Evolutionary conservation across 805 yeast genomes (phyloP), one percentile per base, ranked within the genome.

Genomic region (Debaryomyces tyrocola): DNA sequence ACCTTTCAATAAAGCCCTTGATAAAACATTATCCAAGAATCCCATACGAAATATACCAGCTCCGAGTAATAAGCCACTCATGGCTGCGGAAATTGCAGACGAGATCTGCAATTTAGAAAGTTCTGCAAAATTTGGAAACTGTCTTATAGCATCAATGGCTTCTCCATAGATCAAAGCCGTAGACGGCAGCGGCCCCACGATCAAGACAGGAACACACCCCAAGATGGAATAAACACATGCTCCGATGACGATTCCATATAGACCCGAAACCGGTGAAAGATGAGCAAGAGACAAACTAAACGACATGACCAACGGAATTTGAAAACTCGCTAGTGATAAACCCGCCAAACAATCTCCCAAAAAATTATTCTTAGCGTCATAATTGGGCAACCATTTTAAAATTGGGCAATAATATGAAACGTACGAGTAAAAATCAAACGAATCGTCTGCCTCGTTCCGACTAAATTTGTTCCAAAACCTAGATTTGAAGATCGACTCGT

Each of bases 101-200:
- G 85, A 77, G 2, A 85, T 62, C 52, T 83, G 84, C 33, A 78
- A 20, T 64, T 68, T 10, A 56, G 68, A 49, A 69, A 67, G 53
- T 70, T 82, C 18, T 69, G 74, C 20, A 75, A 55, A 39, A 75
- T 62, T n/a, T 75, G 79, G 48, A 12, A 53, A 50, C 34, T 59
- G 58, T 14, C 51, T 38, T 6, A 63, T 41, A 4, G 38, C 28
- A 43, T 84, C 86, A 8, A 88, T 80, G 0, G 85, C 82, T 55
- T 86, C 92, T 1, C 96, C 96, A 20, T 87, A 83, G 11, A 90
- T 82, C 55, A 91, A 71, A 0, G 95, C 87, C 7, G 89, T 82
- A 0, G 96, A 91, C 15, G 92, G 91, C 63, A 90, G 95, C 0
- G 97, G 96, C 0, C 96, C 96, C 15, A 90, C 95, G 34, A 90